Conservation (phyloP, 192 early-diverging fungal species). For the Podila minutissima region DNA sequence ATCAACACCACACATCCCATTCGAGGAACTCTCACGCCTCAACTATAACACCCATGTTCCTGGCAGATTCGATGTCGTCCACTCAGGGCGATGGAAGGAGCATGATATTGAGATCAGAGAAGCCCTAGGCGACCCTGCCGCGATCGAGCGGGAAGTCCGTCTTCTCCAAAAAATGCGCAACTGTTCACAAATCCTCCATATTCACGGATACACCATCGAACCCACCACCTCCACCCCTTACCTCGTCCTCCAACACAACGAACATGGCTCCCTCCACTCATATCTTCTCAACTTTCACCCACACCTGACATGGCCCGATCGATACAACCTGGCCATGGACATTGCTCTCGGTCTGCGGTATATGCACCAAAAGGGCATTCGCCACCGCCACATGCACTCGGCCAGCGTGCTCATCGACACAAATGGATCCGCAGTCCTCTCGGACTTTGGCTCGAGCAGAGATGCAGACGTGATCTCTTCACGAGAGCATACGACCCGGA, state of each 20-base stretch:
- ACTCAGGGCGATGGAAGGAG: slow-evolving; percentile 44
- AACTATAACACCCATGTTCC: slow-evolving; percentile 28
- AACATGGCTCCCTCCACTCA: slow-evolving; percentile 43
- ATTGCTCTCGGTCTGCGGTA: slow-evolving; percentile 39
- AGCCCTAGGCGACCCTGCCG: slow-evolving; percentile 17
- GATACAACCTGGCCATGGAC: slow-evolving; percentile 52
- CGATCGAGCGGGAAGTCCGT: slow-evolving; percentile 28
- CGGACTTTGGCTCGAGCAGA: slow-evolving; percentile 35
- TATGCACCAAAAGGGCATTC: slow-evolving; percentile 34
- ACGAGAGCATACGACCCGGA: slow-evolving; percentile 26
- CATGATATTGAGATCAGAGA: slow-evolving; percentile 28
- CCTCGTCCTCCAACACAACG: slow-evolving; percentile 37
- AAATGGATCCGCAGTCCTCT: slow-evolving; percentile 46
- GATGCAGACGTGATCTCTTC: slow-evolving; percentile 39
- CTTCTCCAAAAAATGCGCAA: slow-evolving; percentile 18
- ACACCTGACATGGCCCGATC: slow-evolving; percentile 48
- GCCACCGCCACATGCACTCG: slow-evolving; percentile 44
- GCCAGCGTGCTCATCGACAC: slow-evolving; percentile 41
- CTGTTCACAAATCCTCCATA: slow-evolving; percentile 30
- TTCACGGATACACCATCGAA: slow-evolving; percentile 40
- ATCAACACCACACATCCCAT: slow-evolving; percentile 20
- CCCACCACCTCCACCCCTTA: slow-evolving; percentile 15
- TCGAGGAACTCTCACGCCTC: slow-evolving; percentile 25
- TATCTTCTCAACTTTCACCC: slow-evolving; percentile 43
- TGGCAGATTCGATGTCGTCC: slow-evolving; percentile 20